These are phyloP conservation scores for Trichoderma arundinaceum DNA, from an alignment of 2,329 filamentous ascomycete genomes.

Conservation along the genomic window DNA sequence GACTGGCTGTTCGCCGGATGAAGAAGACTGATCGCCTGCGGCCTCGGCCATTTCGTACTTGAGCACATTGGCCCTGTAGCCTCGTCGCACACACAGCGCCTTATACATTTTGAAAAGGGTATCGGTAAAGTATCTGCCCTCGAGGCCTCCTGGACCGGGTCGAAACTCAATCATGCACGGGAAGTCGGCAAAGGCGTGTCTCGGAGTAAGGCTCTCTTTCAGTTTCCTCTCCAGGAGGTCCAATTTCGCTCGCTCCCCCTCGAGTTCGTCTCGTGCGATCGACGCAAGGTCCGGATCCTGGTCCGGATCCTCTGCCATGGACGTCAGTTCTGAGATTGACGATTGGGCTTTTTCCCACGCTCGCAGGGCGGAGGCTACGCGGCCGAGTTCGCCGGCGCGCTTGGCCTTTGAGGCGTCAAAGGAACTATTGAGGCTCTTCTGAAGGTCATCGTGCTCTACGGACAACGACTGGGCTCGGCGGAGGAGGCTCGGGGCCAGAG, in stretches of 20 bases:
- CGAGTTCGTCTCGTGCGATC: constrained; percentile 81
- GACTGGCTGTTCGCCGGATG: constrained; percentile 70
- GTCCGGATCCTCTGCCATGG: constrained; percentile 53
- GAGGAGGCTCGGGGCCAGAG: constrained; percentile 61
- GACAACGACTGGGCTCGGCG: constrained; percentile 63
- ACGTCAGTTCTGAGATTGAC: constrained; percentile 59
- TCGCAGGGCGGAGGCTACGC: constrained; percentile 61
- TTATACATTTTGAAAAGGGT: constrained; percentile 91
- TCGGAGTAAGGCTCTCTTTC: constrained; percentile 79
- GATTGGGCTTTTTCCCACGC: constrained; percentile 63
- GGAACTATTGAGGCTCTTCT: constrained; percentile 54
- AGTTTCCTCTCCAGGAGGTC: constrained; percentile 68
- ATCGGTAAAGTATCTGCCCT: constrained; percentile 88
- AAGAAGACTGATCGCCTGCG: constrained; percentile 56
- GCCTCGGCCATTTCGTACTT: constrained; percentile 82
- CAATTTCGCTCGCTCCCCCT: constrained; percentile 66
- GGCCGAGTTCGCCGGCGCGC: constrained; percentile 65
- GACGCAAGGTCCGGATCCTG: constrained; percentile 73
- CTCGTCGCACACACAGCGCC: constrained; percentile 72
- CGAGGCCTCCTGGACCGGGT: constrained; percentile 88
- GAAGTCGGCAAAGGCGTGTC: constrained; percentile 86
- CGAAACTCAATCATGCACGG: constrained; percentile 91
- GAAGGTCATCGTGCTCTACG: constrained; percentile 63
- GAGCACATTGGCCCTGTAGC: constrained; percentile 69
- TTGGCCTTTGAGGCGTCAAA: constrained; percentile 65